Conservation (phyloP, 805 yeast genomes). For the Kuraishia cidri region DNA sequence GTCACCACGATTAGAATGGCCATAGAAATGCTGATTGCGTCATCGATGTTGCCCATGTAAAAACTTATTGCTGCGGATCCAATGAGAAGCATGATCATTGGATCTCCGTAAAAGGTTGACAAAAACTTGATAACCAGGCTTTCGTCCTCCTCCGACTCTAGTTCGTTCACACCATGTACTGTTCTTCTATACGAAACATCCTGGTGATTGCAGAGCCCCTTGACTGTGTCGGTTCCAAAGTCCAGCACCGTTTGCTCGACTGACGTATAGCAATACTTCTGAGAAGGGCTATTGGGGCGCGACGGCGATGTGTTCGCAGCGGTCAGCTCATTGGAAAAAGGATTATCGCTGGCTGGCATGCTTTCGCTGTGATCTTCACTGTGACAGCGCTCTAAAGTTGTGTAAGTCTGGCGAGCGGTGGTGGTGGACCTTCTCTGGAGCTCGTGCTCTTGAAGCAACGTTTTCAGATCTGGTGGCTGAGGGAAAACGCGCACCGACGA, state of each 20-base stretch:
- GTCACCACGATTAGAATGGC: conserved; percentile 91
- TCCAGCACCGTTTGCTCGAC: conserved; percentile 57
- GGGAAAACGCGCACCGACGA: too few species aligned
- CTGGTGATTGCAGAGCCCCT: conserved; percentile 60
- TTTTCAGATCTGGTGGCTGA: too few species aligned
- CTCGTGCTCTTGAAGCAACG: too few species aligned
- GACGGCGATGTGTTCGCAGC: neutral
- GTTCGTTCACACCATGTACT: conserved; percentile 76
- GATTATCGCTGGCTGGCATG: conserved; percentile 4
- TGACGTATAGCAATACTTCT: conserved; percentile 45
- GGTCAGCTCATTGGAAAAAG: conserved; percentile 1
- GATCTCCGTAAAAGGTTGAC: conserved; percentile 81
- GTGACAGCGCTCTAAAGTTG: too few species aligned
- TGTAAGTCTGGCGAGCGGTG: too few species aligned
- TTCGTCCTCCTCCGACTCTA: conserved; percentile 71
- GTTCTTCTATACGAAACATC: conserved; percentile 68
- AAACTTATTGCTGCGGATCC: conserved; percentile 87
- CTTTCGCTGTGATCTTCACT: neutral
- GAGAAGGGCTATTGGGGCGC: conserved; percentile 2
- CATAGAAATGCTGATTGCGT: conserved; percentile 86
- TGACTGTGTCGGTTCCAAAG: conserved; percentile 47
- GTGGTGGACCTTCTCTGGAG: too few species aligned
- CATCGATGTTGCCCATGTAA: conserved; percentile 93
- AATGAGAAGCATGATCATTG: conserved; percentile 76
- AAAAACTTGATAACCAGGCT: conserved; percentile 63